phyloP scores from a whole-genome alignment of 306 rosid species.

The Casuarina equisetifolia region DNA sequence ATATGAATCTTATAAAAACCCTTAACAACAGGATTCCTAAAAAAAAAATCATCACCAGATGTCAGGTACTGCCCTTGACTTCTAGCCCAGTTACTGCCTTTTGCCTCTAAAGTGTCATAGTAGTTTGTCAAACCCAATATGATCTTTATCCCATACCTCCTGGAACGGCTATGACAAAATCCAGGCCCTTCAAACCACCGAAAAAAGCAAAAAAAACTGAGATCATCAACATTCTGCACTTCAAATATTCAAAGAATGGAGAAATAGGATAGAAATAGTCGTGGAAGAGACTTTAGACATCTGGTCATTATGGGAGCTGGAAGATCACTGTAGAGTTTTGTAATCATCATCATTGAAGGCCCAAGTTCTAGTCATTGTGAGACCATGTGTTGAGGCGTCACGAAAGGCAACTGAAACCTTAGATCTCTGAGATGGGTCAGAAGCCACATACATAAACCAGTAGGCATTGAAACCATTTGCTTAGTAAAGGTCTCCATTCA shows the following conservation, averaged over 20 bases:
- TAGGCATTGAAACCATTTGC: slow-evolving; percentile 94
- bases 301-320: slow-evolving; percentile 85
- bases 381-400: slow-evolving; percentile 76
- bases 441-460: slow-evolving; percentile 83
- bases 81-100: slow-evolving; percentile 94
- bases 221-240: background rate
- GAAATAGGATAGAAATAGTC: background rate
- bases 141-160: slow-evolving; percentile 76
- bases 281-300: slow-evolving; percentile 56
- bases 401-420: slow-evolving; percentile 64
- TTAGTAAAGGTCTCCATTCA: slow-evolving; percentile 75
- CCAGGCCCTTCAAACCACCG: slow-evolving; percentile 66
- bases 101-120: slow-evolving; percentile 87
- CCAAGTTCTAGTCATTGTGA: slow-evolving; percentile 90
- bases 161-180: slow-evolving; percentile 81
- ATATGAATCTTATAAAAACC: slow-evolving; percentile 80
- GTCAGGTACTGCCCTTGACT: slow-evolving; percentile 66
- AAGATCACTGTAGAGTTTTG: slow-evolving; percentile 73
- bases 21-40: slow-evolving; percentile 67
- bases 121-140: slow-evolving; percentile 93
- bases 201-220: slow-evolving; percentile 8
- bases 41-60: slow-evolving; percentile 82
- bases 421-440: slow-evolving; percentile 82
- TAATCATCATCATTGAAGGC: slow-evolving; percentile 93
- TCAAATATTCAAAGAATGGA: background rate